Evolutionary conservation across 2,329 filamentous ascomycete species (phyloP), one percentile per base, ranked within the genome.

Genomic region (Aspergillus novoparasiticus): DNA sequence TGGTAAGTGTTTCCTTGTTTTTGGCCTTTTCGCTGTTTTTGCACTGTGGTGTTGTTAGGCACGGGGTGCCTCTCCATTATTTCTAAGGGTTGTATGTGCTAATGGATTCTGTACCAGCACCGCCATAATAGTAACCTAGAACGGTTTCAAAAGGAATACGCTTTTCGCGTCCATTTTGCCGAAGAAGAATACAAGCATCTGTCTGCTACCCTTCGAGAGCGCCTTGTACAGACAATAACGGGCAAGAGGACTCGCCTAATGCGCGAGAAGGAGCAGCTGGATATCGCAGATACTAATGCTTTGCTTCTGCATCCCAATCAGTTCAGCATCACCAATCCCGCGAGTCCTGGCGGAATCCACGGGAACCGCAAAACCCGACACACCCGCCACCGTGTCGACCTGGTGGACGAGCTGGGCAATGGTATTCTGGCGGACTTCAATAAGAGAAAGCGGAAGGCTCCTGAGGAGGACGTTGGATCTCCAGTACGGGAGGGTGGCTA

Each of bases 231-330:
- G 66, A 83, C 80, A 46, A 82, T 90, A 58, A 83, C 83, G 30
- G 82, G 85, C 69, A 87, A 86, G 68, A 83, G 85, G 58, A 79
- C 82, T 61, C 80, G 84, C 45, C 77, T 90, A 62, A 82, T 87
- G 77, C 84, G 85, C 63, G 87, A 90, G 71, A 90, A 89, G 72
- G 87, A 90, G 69, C 87, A 89, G 71, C 79, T 90, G 28, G 88
- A 90, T 68, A 85, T 89, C 63, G 86, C 86, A 3, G 87, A 90
- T 74, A 89, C 84, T 74, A 89, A 88, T 71, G 86, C 87, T 8
- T 81, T 89, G 58, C 83, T 89, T 12, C 81, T 89, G 8, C 86
- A 90, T 65, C 87, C 87, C 16, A 88, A 85, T 65, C 87, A 90
- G 68, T 89, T 89, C 77, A 87, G 85, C 73, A 86, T 89, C 65